phyloP scores from a whole-genome alignment of 192 early-diverging fungal species.

The Lunasporangiospora selenospora region DNA sequence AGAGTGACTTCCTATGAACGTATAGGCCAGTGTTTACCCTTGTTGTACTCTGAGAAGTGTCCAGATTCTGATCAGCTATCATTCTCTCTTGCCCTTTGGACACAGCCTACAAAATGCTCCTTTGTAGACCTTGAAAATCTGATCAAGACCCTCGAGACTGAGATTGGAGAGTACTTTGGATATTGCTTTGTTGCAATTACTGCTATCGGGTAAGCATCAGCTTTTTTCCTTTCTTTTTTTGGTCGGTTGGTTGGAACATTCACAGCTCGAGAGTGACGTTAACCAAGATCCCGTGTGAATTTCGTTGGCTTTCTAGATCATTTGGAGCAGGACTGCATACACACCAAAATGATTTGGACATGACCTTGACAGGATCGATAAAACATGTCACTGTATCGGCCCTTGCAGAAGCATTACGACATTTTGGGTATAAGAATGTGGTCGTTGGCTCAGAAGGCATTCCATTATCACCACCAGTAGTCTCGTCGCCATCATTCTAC shows the following conservation, averaged over 20 bases:
- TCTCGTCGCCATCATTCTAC: not conserved
- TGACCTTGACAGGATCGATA: slow-evolving; percentile 26
- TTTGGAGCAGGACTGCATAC: slow-evolving; percentile 21
- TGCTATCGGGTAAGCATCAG: slow-evolving; percentile 21
- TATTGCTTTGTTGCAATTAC: slow-evolving; percentile 30
- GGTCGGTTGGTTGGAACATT: no score
- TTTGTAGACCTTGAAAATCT: slow-evolving; percentile 12
- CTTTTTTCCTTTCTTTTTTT: no score
- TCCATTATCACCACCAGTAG: no score
- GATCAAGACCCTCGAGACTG: slow-evolving; percentile 24
- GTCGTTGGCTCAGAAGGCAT: no score
- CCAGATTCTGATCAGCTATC: no score
- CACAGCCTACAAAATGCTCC: no score
- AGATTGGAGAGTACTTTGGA: slow-evolving; percentile 34
- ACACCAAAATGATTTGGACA: slow-evolving; percentile 25
- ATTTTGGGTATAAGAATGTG: slow-evolving; percentile 20
- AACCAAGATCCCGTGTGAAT: not conserved
- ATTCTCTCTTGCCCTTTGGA: no score
- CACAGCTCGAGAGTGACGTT: no score
- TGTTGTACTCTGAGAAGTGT: no score
- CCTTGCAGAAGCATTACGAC: slow-evolving; percentile 15
- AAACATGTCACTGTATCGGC: slow-evolving; percentile 8
- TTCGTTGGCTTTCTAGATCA: slow-evolving; percentile 5
- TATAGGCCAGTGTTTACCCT: no score
- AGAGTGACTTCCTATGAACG: no score